Conservation (phyloP, 192 early-diverging fungal species). For the Linnemannia zychae region DNA sequence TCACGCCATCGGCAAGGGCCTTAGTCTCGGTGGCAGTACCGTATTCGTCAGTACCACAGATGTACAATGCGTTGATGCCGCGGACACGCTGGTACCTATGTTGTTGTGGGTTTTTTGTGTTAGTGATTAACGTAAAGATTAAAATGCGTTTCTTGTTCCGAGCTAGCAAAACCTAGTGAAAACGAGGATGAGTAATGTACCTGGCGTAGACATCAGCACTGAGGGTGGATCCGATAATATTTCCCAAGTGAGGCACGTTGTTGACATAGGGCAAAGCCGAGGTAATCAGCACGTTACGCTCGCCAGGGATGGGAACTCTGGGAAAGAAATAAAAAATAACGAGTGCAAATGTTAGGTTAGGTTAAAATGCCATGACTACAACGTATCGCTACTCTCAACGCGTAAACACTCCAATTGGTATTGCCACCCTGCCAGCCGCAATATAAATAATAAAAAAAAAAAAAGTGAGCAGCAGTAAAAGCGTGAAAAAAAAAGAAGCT, state of each 20-base stretch:
- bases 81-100: conserved; percentile 88
- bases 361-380: no score
- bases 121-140: background rate
- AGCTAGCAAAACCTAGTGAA: background rate
- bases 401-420: no score
- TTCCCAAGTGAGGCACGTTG: conserved; percentile 99
- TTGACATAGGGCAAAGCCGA: conserved; percentile 98
- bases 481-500: background rate
- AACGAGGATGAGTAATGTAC: conserved; percentile 21
- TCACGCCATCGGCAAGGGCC: conserved; percentile 91
- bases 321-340: background rate
- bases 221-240: conserved; percentile 98
- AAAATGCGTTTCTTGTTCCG: background rate
- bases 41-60: conserved; percentile 99
- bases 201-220: conserved; percentile 97
- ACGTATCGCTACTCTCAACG: no score
- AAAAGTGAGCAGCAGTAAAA: no score
- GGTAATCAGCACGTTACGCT: conserved; percentile 95
- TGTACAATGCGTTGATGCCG: conserved; percentile 90
- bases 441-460: background rate
- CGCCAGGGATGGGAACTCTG: conserved; percentile 71
- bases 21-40: conserved; percentile 99
- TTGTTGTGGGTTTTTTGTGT: background rate
- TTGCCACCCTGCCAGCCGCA: no score
- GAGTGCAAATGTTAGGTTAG: no score